Base-by-base conservation (phyloP, 2,329 filamentous ascomycete genomes). In the Fusarium palustre region DNA sequence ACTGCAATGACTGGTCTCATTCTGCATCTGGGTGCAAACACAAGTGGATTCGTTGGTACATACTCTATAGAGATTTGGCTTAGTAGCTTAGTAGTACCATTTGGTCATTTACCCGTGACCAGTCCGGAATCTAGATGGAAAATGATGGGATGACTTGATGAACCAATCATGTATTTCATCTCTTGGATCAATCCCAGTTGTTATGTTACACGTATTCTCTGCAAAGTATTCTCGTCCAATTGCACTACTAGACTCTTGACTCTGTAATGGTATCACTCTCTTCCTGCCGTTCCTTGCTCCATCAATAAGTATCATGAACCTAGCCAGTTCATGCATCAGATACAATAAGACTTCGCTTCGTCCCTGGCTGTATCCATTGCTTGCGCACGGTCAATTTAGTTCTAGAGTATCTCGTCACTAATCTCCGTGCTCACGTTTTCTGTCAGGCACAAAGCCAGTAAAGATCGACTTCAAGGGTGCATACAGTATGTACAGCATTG, bases 351-450 rank as follows among this genome's bases (percentile, higher is more conserved):
- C 43, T 30, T 55, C 33, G 43, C 43, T 30, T 55, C 38, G 33
- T 50, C 42, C 59, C 46, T 41, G 24, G 31, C 38, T n/a, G 38
- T 48, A 63, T 36, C 48, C 30, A 52, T 49, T 38, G 25, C 43
- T 53, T 62, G 53, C 50, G 36, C 49, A 58, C 39, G 54, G 58
- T 36, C 50, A 67, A 66, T 49, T 59, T 43, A 53, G n/a, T n/a
- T n/a, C n/a, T n/a, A n/a, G n/a, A n/a, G 22, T 24, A 42, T 58
- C 36, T 48, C 22, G 36, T 67, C 66, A 69, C 62, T 67, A 63
- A 69, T 69, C 66, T 69, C 66, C 52, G 56, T 69, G 61, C 57
- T 64, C 36, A 38, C 41, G 30, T 25, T 39, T 55, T 41, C 30
- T 48, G 11, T 30, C 48, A 47, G 28, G 41, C 36, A 67, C 48